These are phyloP conservation scores for Coprinopsis cinerea DNA, from an alignment of 768 basidiomycete genomes.

Conservation along the genomic window DNA sequence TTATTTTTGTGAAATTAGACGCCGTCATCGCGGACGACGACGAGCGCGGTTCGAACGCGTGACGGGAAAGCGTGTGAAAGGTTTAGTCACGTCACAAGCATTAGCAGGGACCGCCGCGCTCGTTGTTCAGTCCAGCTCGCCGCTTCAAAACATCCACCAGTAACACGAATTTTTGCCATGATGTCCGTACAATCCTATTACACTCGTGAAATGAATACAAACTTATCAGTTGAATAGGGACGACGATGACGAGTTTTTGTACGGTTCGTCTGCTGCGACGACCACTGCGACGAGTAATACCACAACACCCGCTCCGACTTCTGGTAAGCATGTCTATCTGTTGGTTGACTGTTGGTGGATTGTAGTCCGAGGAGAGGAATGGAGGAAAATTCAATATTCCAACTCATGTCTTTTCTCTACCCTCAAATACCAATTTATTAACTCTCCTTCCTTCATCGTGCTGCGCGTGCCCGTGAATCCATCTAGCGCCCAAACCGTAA, in stretches of 20 bases:
- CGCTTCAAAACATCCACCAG: too few species aligned
- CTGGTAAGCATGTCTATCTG: slow-evolving; percentile 11
- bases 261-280: slow-evolving; percentile 46
- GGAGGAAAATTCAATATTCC: too few species aligned
- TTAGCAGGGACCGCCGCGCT: neutral
- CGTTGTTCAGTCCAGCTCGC: too few species aligned
- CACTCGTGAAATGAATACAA: neutral
- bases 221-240: slow-evolving; percentile 40
- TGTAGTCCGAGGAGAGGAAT: neutral
- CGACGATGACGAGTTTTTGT: slow-evolving; percentile 78
- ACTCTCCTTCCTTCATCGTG: slow-evolving; percentile 28
- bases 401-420: slow-evolving; percentile 23
- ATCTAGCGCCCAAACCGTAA: slow-evolving; percentile 57
- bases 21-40: too few species aligned
- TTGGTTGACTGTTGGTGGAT: neutral
- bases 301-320: slow-evolving; percentile 37
- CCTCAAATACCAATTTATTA: slow-evolving; percentile 28
- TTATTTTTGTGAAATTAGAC: too few species aligned
- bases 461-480: slow-evolving; percentile 2
- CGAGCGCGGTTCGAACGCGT: neutral
- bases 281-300: slow-evolving; percentile 30
- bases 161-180: neutral
- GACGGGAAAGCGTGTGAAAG: slow-evolving; percentile 4
- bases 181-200: neutral
- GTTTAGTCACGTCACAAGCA: slow-evolving; percentile 1